These are phyloP conservation scores for Boletus bicolor DNA, from an alignment of 768 basidiomycete genomes.

Conservation along the genomic window DNA sequence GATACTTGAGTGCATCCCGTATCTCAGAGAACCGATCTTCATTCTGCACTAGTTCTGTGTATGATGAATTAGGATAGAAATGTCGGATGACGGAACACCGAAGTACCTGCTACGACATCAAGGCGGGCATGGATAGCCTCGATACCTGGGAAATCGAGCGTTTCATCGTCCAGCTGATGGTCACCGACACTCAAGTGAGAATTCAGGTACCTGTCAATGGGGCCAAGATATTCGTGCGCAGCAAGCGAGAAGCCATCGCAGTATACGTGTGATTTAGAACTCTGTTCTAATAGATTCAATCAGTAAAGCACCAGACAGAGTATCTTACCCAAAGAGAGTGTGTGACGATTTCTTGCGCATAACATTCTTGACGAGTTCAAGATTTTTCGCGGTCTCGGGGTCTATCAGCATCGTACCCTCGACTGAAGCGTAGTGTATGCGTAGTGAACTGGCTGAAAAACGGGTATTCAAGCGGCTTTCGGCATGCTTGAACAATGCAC, in stretches of 20 bases:
- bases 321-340: constrained; percentile 71
- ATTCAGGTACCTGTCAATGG: constrained; percentile 64
- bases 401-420: constrained; percentile 97
- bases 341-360: constrained; percentile 61
- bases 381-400: constrained; percentile 78
- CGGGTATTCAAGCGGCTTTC: constrained; percentile 66
- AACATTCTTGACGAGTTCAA: constrained; percentile 85
- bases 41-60: constrained; percentile 70
- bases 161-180: not conserved
- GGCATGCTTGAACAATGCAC: constrained; percentile 84
- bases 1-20: constrained; percentile 60
- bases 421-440: constrained; percentile 72
- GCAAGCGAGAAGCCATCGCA: constrained; percentile 81
- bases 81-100: not conserved
- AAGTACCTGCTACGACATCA: constrained; percentile 78
- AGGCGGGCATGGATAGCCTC: constrained; percentile 74
- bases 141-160: constrained; percentile 20
- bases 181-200: not conserved
- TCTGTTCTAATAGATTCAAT: constrained; percentile 34
- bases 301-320: not conserved
- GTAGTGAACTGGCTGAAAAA: constrained; percentile 66
- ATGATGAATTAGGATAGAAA: constrained; percentile 2
- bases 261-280: constrained; percentile 81
- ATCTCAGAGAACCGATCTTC: constrained; percentile 73
- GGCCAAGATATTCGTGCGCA: constrained; percentile 78